Evolutionary conservation across 108 stramenopile species (phyloP), one percentile per base, ranked within the genome.

Genomic region (Nitzschia sp.): DNA sequence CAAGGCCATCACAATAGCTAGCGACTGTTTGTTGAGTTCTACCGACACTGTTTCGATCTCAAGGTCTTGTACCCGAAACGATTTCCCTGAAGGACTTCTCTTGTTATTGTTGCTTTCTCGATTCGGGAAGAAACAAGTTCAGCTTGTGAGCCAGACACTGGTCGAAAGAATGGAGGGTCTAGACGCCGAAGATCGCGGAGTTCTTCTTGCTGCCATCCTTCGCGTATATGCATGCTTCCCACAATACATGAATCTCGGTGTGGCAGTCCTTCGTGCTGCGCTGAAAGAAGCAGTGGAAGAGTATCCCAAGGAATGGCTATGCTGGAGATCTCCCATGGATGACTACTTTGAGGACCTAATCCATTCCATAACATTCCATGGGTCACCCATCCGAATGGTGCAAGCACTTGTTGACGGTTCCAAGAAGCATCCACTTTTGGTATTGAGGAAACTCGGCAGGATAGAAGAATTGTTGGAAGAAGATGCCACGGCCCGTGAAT

Each of bases 371-470:
- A 47, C 59, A 15, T 38, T 18, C 3, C 59, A 45, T 27, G 68
- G 67, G n/a, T 46, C 76, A 17, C 68, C 71, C 35, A 28, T 38
- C 5, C 73, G 73, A 25, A 57, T 81, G 24, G 56, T 75, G 13
- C 83, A 80, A 46, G 49, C 70, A 9, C 54, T 86, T 19, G 36
- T 45, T 23, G 85, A 88, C 5, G 31, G 65, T 26, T 64, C 85
- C 0, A 79, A 86, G 42, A 77, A 74, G n/a, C 83, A 87, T 28
- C 85, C 90, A 53, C 72, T 88, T n/a, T 46, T 91, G 59, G 34
- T 88, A 24, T 49, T 88, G 4, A 64, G 85, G 27, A 87, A 86
- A 35, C 46, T 82, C 29, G 45, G 42, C n/a, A 6, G 17, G 2
- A 61, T 91, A 21, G 46, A 42, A 17, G 54, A 70, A 17, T 28